phyloP scores from a whole-genome alignment of 208 protist genomes.

The Strigomonas oncopelti region DNA sequence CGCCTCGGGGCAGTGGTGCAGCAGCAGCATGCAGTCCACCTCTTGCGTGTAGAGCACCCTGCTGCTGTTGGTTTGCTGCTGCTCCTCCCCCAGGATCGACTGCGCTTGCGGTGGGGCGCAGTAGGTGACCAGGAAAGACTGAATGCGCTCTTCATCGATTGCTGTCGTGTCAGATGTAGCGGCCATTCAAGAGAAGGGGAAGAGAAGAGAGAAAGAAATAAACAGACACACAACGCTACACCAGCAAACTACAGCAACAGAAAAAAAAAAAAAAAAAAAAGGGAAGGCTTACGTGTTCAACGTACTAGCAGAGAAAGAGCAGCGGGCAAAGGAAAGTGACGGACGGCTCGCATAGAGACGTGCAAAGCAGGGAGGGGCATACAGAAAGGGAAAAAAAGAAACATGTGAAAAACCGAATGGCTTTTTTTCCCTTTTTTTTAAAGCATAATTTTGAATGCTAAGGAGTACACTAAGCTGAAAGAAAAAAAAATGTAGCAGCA shows the following conservation, averaged over 20 bases:
- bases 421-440: too few species aligned
- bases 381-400: conserved; percentile 17
- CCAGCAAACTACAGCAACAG: too few species aligned
- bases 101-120: conserved; percentile 51
- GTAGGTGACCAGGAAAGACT: conserved; percentile 51
- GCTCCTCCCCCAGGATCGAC: conserved; percentile 7
- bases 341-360: too few species aligned
- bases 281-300: too few species aligned
- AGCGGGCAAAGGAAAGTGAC: too few species aligned
- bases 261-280: conserved; percentile 19
- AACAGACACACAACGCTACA: conserved; percentile 17
- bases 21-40: conserved; percentile 77
- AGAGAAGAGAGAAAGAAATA: conserved; percentile 1
- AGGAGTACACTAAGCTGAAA: too few species aligned
- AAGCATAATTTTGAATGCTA: too few species aligned
- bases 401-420: not conserved
- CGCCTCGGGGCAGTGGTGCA: conserved; percentile 46
- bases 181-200: not conserved
- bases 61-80: conserved; percentile 9
- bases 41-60: conserved; percentile 59
- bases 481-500: too few species aligned
- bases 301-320: too few species aligned
- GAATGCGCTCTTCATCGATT: conserved; percentile 13
- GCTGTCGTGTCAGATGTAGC: not conserved
- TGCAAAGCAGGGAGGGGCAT: too few species aligned